phyloP scores from a whole-genome alignment of 208 protist species.

The Angomonas deanei region DNA sequence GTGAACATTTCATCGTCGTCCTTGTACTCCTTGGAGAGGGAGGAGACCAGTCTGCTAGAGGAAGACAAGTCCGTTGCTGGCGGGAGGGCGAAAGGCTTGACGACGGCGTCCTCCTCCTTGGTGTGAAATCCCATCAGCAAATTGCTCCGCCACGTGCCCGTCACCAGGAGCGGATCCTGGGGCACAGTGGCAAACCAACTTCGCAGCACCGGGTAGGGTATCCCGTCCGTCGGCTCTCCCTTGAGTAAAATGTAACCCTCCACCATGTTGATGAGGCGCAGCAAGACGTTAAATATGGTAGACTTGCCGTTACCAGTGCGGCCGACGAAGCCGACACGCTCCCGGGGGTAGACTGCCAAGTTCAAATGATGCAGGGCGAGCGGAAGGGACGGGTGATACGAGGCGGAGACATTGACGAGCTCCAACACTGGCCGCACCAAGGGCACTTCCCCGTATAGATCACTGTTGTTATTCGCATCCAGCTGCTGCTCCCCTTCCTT shows the following conservation, averaged over 20 bases:
- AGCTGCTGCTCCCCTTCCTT: not conserved
- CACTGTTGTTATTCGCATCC: not conserved
- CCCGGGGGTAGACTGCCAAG: constrained; percentile 34
- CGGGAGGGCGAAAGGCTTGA: not conserved
- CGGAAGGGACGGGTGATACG: constrained; percentile 42
- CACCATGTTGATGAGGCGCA: constrained; percentile 77
- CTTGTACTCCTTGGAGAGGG: not conserved
- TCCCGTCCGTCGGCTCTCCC: constrained; percentile 79
- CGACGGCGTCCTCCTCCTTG: not conserved
- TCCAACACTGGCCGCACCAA: constrained; percentile 32
- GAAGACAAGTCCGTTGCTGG: constrained; percentile 2
- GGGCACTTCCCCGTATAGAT: constrained; percentile 1
- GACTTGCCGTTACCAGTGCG: constrained; percentile 66
- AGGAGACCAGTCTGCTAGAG: not conserved
- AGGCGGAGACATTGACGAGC: constrained; percentile 47
- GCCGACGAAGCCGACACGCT: constrained; percentile 55
- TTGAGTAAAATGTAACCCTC: constrained; percentile 82
- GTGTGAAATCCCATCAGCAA: constrained; percentile 59
- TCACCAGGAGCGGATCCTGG: constrained; percentile 94
- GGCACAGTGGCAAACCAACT: constrained; percentile 95
- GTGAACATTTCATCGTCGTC: not conserved
- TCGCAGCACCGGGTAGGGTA: constrained; percentile 90
- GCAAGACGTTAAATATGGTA: constrained; percentile 51
- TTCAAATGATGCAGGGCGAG: constrained; percentile 47
- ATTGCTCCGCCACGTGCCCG: constrained; percentile 91